phyloP scores from a whole-genome alignment of 768 basidiomycete species.

The Rhizopogon roseolus region DNA sequence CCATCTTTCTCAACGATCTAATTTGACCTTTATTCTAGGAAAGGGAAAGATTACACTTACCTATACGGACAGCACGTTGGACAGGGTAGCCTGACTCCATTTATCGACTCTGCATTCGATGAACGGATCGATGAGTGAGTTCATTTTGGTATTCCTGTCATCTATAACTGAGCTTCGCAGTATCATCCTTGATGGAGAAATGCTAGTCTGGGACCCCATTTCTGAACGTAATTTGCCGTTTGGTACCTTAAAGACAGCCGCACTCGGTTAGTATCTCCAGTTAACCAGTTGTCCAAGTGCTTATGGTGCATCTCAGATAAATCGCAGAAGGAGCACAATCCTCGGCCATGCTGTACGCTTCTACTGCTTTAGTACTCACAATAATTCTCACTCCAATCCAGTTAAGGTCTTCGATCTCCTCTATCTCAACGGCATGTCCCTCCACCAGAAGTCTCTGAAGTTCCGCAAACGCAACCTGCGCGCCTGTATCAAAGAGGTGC shows the following conservation, averaged over 20 bases:
- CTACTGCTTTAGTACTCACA: background rate
- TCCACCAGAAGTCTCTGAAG: slow-evolving; percentile 65
- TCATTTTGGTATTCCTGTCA: background rate
- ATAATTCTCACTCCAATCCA: slow-evolving; percentile 35
- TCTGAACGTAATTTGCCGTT: slow-evolving; percentile 88
- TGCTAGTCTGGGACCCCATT: slow-evolving; percentile 96
- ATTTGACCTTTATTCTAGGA: slow-evolving; percentile 40
- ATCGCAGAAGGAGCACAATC: slow-evolving; percentile 62
- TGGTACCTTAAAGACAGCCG: slow-evolving; percentile 90
- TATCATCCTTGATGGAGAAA: slow-evolving; percentile 94
- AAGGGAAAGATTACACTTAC: slow-evolving; percentile 88
- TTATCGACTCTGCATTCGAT: slow-evolving; percentile 74
- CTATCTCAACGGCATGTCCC: slow-evolving; percentile 78
- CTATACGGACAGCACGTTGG: slow-evolving; percentile 86
- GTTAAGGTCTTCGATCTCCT: slow-evolving; percentile 97
- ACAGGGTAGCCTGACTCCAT: slow-evolving; percentile 84
- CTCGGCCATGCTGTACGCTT: slow-evolving; percentile 83
- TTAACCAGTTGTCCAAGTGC: background rate
- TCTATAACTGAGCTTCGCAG: slow-evolving; percentile 35
- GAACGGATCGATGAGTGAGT: slow-evolving; percentile 75
- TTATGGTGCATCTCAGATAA: slow-evolving; percentile 43
- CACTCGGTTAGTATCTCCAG: slow-evolving; percentile 52
- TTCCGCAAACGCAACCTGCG: slow-evolving; percentile 79
- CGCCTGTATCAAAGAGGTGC: slow-evolving; percentile 59
- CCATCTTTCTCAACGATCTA: background rate